These are phyloP conservation scores for Hypoxylon sp. DNA, from an alignment of 2,329 filamentous ascomycete genomes.

Conservation along the genomic window DNA sequence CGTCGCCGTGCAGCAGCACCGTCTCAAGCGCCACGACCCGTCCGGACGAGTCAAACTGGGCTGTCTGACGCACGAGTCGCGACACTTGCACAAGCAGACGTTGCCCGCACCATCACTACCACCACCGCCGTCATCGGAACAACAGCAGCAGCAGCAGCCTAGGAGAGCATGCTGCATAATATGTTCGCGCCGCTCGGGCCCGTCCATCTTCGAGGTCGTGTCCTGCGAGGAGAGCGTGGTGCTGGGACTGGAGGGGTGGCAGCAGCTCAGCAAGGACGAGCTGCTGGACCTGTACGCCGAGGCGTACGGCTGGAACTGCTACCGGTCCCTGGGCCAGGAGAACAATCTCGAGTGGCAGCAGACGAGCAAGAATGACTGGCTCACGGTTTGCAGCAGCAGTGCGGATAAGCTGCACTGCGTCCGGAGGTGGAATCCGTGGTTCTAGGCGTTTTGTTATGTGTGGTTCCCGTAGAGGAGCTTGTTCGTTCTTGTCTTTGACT, in stretches of 20 bases:
- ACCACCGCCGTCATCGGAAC: conserved; percentile 5
- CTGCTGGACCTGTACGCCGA: conserved; percentile 33
- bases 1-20: conserved; percentile 28
- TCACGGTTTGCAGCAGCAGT: conserved; percentile 23
- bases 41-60: conserved; percentile 17
- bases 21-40: conserved; percentile 24
- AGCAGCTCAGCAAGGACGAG: conserved; percentile 26
- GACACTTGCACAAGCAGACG: conserved; percentile 31
- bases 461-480: background rate
- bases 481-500: background rate
- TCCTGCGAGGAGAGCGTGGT: conserved; percentile 36
- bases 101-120: conserved; percentile 7
- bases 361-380: conserved; percentile 34
- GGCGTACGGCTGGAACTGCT: conserved; percentile 36
- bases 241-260: conserved; percentile 31
- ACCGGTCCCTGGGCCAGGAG: conserved; percentile 27
- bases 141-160: too few species aligned
- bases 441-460: too few species aligned
- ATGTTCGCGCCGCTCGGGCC: conserved; percentile 30
- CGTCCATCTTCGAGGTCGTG: conserved; percentile 35
- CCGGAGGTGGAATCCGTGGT: conserved; percentile 33
- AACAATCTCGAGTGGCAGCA: conserved; percentile 32
- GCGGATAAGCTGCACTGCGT: conserved; percentile 24
- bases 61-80: conserved; percentile 30
- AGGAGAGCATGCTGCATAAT: conserved; percentile 29